phyloP scores from a whole-genome alignment of 345 rosid species.

The Rubroshorea leprosula region DNA sequence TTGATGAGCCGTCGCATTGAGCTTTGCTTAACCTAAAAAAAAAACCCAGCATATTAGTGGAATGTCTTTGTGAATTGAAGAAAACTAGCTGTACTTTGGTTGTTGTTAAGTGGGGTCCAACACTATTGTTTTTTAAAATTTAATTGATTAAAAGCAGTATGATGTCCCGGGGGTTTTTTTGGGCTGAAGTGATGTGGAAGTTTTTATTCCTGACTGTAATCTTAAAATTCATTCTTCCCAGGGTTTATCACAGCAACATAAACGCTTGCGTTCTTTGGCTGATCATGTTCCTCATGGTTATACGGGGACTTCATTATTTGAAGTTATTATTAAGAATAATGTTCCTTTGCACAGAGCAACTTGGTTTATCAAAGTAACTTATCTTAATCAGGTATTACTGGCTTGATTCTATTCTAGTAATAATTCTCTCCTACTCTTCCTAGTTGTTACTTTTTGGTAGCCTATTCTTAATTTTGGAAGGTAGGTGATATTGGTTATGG shows the following conservation, averaged over 20 bases:
- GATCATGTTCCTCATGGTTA: constrained; percentile 87
- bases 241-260: constrained; percentile 88
- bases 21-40: neutral
- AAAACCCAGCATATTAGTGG: neutral
- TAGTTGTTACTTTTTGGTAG: neutral
- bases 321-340: constrained; percentile 86
- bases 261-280: constrained; percentile 75
- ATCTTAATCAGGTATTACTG: constrained; percentile 83
- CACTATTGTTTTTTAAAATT: no score
- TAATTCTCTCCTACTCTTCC: neutral
- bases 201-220: constrained; percentile 2
- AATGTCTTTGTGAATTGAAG: neutral
- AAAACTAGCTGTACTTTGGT: neutral
- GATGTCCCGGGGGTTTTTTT: no score
- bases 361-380: constrained; percentile 93
- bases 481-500: constrained; percentile 21
- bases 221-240: constrained; percentile 20
- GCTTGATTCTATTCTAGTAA: neutral
- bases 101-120: neutral
- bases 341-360: constrained; percentile 95
- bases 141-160: no score
- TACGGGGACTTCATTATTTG: constrained; percentile 68
- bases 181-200: neutral
- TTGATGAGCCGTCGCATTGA: neutral
- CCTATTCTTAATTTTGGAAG: constrained; percentile 15